phyloP scores from a whole-genome alignment of 2,329 filamentous ascomycete genomes.

The Sclerotinia spermophila region DNA sequence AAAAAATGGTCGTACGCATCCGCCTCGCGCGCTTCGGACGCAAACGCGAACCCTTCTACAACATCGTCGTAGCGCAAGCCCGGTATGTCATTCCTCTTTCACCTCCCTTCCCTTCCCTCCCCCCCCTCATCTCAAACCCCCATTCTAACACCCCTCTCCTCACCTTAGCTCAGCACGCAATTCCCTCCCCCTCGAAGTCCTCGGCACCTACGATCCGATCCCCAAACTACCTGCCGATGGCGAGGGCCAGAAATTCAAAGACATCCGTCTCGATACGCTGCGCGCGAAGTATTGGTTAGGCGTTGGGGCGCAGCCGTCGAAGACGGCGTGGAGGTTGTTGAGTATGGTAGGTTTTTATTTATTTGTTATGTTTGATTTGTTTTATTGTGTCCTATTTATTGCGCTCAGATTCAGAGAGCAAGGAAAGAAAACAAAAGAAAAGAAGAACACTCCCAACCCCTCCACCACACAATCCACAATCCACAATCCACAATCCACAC shows the following conservation, averaged over 20 bases:
- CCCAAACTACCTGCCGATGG: constrained; percentile 58
- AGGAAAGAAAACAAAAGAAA: no score
- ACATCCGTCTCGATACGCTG: constrained; percentile 78
- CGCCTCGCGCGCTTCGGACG: constrained; percentile 91
- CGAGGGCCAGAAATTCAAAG: constrained; percentile 75
- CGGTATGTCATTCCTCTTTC: constrained; percentile 53
- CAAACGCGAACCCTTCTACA: constrained; percentile 87
- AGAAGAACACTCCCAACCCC: no score
- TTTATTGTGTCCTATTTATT: no score
- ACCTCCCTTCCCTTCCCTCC: background rate
- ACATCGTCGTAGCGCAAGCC: constrained; percentile 92
- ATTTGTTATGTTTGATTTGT: background rate
- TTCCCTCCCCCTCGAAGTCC: constrained; percentile 87
- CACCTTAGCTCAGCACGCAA: constrained; percentile 73
- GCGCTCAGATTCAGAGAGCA: no score
- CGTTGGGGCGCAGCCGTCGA: constrained; percentile 90
- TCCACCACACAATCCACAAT: background rate
- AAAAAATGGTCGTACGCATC: constrained; percentile 90
- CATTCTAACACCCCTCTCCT: no score
- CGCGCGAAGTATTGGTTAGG: constrained; percentile 94
- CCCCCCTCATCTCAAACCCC: background rate
- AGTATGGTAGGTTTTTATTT: constrained; percentile 58
- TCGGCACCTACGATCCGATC: constrained; percentile 69
- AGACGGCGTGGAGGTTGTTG: constrained; percentile 82
- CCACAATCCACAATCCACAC: background rate